Evolutionary conservation across 352 stramenopile species (phyloP), one percentile per base, ranked within the genome.

Genomic region (Nothophytophthora sp.): DNA sequence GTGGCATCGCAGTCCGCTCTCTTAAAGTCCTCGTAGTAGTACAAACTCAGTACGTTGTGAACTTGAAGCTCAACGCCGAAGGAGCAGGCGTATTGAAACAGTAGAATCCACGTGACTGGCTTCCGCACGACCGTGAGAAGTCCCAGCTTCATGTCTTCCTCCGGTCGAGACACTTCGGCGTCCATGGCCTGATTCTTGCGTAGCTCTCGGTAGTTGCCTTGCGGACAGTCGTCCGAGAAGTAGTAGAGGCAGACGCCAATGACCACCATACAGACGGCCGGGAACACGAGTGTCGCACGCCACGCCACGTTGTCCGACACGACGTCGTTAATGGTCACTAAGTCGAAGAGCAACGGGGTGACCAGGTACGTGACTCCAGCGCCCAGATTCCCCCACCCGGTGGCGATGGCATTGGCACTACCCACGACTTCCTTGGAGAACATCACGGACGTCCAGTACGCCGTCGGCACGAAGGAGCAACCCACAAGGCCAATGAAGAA

Each of bases 401-500:
- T 88, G 13, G 85, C 83, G 16, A 98, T 63, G 16, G 91, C 92
- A 55, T 99, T 98, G 1, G 93, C 93, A 25, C 78, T 94, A 40
- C 96, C 96, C 7, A 97, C 93, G 33, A 98, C 76, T 53, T 98
- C 70, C 46, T 88, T 96, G 18, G 77, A 79, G 56, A 99, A 99
- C 80, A 98, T 98, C 36, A 82, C 57, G 34, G 80, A 91, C 0
- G 91, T 96, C 95, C 95, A 98, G 63, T 90, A 97, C 54, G 97
- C 87, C 33, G 87, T 97, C 22, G 88, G 85, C 8, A 98, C 90
- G 62, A 98, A 98, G 20, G 88, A 88, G 42, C 77, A 90, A 33
- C 94, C 95, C n/a, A 96, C 87, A 51, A 98, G 59, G 27, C 94
- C 96, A 57, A 98, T 98, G 48, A 96, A 96, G 48, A 98, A 93